Base-by-base conservation (phyloP, 192 early-diverging fungal genomes). In the Coemansia sp. region DNA sequence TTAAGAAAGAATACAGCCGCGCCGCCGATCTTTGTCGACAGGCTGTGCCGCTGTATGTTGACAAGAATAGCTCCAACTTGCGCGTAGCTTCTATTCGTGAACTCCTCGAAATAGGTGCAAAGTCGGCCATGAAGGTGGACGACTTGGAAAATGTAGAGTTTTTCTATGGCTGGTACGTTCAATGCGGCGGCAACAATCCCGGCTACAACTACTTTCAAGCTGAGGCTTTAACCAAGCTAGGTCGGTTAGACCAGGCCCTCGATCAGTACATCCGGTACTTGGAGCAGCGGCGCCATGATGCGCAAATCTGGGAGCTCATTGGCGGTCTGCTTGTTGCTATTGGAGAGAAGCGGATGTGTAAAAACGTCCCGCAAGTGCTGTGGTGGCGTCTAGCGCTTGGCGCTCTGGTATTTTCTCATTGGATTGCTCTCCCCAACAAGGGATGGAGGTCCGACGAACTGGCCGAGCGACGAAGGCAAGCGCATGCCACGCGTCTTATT, bases 151-250 rank as follows among this genome's bases (percentile, higher is more conserved):
- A 25, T 4, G 17, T 45, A 14, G 36, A 34, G 25, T 57, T 48
- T 19, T 76, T 76, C 46, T 65, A 62, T 30, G 61, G 50, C 21
- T 56, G 45, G 62, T 76, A 68, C 26, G 6, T 31, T 40, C 36
- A 58, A 17, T 76, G 72, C n/a, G 65, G 72, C 9, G 61, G 65
- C 5, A 65, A 33, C 43, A 64, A 65, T 40, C 72, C 72, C 9
- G 72, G 65, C 46, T 76, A 65, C 40, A 65, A 51, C 32, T n/a
- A 22, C 18, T 68, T 76, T 41, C 46, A 36, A 25, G 61, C 66
- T 11, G 53, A 67, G 21, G 53, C 47, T 3, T 40, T 76, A 23
- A 32, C 42, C 3, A 32, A 26, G 9, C 43, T 76, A 15, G 42
- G 62, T 5, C 56, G 58, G 3, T 23, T 19, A 1, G 72, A 58